These are phyloP conservation scores for Blastomyces gilchristii DNA, from an alignment of 2,329 filamentous ascomycete species.

Conservation along the genomic window DNA sequence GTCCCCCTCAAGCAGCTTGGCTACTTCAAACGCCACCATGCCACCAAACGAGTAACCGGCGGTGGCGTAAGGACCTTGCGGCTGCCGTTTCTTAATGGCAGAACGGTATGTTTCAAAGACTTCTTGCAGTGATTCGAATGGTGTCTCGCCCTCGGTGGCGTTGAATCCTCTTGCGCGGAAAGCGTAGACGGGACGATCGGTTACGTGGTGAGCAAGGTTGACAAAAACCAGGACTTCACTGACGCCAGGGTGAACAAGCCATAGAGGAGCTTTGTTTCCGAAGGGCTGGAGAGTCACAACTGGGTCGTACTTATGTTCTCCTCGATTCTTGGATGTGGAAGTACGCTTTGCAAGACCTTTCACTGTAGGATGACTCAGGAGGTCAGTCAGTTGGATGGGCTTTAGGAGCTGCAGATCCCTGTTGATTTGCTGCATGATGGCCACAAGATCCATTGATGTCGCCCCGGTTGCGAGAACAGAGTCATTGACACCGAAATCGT, in stretches of 20 bases:
- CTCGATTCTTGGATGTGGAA: slow-evolving; percentile 7
- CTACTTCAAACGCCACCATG: slow-evolving; percentile 41
- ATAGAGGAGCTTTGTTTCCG: slow-evolving; percentile 22
- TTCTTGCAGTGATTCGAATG: slow-evolving; percentile 32
- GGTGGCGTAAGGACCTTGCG: slow-evolving; percentile 40
- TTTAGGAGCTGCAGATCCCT: slow-evolving; percentile 14
- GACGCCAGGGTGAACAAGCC: slow-evolving; percentile 27
- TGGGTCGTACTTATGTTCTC: slow-evolving; percentile 14
- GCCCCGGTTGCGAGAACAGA: slow-evolving; percentile 27
- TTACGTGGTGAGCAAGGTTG: slow-evolving; percentile 19
- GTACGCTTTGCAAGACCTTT: slow-evolving; percentile 17
- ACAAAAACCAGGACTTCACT: slow-evolving; percentile 32
- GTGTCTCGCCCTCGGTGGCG: slow-evolving; percentile 19
- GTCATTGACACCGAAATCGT: slow-evolving; percentile 13
- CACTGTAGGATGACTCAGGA: slow-evolving; percentile 23
- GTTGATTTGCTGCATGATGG: slow-evolving; percentile 22
- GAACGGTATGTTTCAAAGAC: slow-evolving; percentile 30
- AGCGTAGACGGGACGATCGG: slow-evolving; percentile 38
- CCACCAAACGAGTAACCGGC: slow-evolving; percentile 42
- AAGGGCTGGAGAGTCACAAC: slow-evolving; percentile 20
- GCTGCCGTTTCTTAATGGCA: slow-evolving; percentile 34
- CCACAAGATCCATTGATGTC: slow-evolving; percentile 31
- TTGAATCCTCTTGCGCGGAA: slow-evolving; percentile 37
- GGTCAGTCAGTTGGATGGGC: slow-evolving; percentile 28
- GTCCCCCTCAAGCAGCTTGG: slow-evolving; percentile 33